A percentile compares a stretch with the other conserved stretches of the same genome.
These are phyloP conservation scores for Akanthomyces lecanii DNA, from an alignment of 2,329 filamentous ascomycete species.

Conservation along the genomic window DNA sequence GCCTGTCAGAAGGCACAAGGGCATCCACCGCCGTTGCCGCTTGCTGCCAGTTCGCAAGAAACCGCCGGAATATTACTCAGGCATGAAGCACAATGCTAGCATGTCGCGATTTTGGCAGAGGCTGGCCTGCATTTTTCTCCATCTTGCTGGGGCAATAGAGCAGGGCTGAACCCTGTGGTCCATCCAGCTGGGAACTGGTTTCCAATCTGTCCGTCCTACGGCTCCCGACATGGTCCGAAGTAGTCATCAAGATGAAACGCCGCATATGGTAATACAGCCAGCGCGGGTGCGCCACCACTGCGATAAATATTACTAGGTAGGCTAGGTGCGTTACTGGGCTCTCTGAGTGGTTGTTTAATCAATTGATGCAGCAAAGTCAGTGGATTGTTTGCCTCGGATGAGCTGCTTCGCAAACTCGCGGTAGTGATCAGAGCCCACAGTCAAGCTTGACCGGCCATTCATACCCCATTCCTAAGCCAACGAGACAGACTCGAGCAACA, in stretches of 20 bases:
- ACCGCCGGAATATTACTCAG: no score
- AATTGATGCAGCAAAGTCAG: background rate
- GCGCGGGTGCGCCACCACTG: background rate
- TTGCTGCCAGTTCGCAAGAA: no score
- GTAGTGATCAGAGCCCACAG: background rate
- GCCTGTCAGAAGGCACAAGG: no score
- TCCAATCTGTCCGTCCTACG: background rate
- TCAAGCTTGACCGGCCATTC: background rate
- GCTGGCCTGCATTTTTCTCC: background rate
- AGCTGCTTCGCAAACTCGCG: background rate
- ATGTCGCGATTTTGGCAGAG: no score
- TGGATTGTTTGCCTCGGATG: background rate
- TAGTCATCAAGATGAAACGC: slow-evolving; percentile 14
- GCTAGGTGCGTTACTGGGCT: background rate
- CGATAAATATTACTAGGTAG: background rate
- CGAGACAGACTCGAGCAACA: background rate
- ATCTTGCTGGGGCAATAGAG: background rate
- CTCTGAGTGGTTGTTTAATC: background rate
- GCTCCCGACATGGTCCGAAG: slow-evolving; percentile 6
- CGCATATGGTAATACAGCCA: background rate
- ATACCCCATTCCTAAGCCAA: background rate
- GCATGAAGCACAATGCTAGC: no score
- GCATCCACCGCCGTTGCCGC: no score
- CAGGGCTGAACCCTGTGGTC: slow-evolving; percentile 1
- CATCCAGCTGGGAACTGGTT: background rate